A percentile compares a stretch with the other conserved stretches of the same genome.
phyloP scores from a whole-genome alignment of 2,329 filamentous ascomycete species.

The Paecilomyces dactylethromorphus region DNA sequence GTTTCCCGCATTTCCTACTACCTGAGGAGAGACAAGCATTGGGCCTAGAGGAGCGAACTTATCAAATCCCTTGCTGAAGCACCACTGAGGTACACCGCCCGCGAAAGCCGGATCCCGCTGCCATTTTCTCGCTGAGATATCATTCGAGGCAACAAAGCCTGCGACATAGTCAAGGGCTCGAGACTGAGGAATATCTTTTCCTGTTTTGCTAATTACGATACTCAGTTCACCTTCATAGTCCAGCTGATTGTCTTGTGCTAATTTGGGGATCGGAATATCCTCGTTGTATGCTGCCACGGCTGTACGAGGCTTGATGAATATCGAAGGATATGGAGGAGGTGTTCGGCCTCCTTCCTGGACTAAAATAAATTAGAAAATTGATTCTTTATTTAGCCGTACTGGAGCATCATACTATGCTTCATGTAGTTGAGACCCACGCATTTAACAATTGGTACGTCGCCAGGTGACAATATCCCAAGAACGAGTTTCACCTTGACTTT shows the following conservation, averaged over 20 bases:
- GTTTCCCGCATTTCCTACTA: conserved; percentile 29
- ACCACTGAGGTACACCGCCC: conserved; percentile 39
- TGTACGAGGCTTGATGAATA: conserved; percentile 35
- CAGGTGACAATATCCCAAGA: too few relatives aligned
- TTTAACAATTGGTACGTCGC: conserved; percentile 7
- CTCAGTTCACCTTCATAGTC: conserved; percentile 33
- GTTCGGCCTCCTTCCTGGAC: conserved; percentile 33
- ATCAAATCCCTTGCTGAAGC: conserved; percentile 42
- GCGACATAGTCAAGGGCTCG: conserved; percentile 36
- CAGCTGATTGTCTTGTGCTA: conserved; percentile 29
- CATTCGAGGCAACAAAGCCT: conserved; percentile 40
- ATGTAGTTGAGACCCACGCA: conserved; percentile 9
- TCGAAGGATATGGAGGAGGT: conserved; percentile 29
- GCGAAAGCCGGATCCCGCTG: conserved; percentile 34
- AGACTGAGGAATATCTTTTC: conserved; percentile 33
- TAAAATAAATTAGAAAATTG: conserved; percentile 6
- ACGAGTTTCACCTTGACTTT: too few relatives aligned
- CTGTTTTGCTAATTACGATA: conserved; percentile 35
- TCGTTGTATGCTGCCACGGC: conserved; percentile 19
- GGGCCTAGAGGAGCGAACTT: conserved; percentile 40
- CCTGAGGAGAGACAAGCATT: conserved; percentile 27
- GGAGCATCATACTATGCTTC: conserved; percentile 6
- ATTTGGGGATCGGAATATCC: conserved; percentile 29
- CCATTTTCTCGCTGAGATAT: conserved; percentile 35
- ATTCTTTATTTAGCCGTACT: not conserved